Percentiles rank a stretch among this genome's conserved stretches.
phyloP scores from a whole-genome alignment of 169 alveolate genomes.

The Ichthyophthirius multifiliis region DNA sequence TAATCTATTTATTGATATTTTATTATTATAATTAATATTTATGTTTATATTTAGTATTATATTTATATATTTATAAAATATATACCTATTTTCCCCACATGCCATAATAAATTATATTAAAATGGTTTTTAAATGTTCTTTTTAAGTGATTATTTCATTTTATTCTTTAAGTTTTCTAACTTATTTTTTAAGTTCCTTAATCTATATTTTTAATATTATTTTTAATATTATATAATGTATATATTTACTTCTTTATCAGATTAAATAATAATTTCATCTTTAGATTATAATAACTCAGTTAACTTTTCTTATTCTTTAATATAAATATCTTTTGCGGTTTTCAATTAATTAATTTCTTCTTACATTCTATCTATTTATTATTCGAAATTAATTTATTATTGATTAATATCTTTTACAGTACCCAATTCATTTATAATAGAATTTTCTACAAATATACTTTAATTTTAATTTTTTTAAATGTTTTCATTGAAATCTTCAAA shows the following conservation, averaged over 20 bases:
- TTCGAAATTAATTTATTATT: too few relatives aligned
- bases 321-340: not conserved
- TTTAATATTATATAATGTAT: not conserved
- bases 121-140: not conserved
- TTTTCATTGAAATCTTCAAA: too few relatives aligned
- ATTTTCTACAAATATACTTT: too few relatives aligned
- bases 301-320: not conserved
- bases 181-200: not conserved
- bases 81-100: not conserved
- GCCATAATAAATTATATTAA: not conserved
- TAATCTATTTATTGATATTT: too few relatives aligned
- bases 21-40: not conserved
- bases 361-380: too few relatives aligned
- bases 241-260: not conserved
- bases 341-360: too few relatives aligned
- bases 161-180: not conserved
- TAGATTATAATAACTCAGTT: not conserved
- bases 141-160: not conserved
- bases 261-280: not conserved
- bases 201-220: not conserved
- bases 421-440: too few relatives aligned
- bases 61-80: too few relatives aligned
- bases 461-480: too few relatives aligned
- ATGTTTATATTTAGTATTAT: not conserved
- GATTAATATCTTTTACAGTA: too few relatives aligned